Conservation (phyloP, 2,329 filamentous ascomycete species). For the Aureobasidium musti region DNA sequence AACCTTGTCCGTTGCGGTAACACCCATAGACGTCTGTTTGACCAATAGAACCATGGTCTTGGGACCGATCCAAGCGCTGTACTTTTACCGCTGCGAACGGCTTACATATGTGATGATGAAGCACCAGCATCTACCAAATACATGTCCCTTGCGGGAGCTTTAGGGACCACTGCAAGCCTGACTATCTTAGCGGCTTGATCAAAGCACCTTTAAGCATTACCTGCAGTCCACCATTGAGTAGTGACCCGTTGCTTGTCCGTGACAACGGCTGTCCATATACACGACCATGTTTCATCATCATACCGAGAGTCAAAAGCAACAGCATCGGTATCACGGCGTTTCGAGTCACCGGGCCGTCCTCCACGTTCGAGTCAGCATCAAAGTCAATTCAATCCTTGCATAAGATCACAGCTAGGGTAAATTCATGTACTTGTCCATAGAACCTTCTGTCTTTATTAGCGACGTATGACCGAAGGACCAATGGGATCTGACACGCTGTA, state of each 20-base stretch:
- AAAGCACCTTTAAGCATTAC: constrained; percentile 13
- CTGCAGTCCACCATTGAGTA: constrained; percentile 1
- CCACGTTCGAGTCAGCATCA: constrained; percentile 5
- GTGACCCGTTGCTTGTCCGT: constrained; percentile 3
- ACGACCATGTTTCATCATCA: constrained; percentile 16
- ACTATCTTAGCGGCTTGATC: constrained; percentile 7
- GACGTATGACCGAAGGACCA: neutral
- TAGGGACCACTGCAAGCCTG: constrained; percentile 14
- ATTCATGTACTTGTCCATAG: neutral
- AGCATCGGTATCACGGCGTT: constrained; percentile 16
- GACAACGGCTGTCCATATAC: neutral
- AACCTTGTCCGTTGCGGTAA: neutral
- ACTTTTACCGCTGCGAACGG: constrained; percentile 11
- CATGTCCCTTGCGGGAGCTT: neutral
- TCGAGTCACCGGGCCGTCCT: constrained; percentile 10
- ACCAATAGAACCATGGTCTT: neutral
- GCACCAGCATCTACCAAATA: constrained; percentile 5
- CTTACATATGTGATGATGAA: neutral
- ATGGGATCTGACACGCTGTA: neutral
- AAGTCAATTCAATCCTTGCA: constrained; percentile 11
- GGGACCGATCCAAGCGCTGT: neutral
- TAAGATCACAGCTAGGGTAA: constrained; percentile 5
- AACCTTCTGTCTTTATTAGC: neutral
- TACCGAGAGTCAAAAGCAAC: neutral
- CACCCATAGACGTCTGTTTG: neutral